phyloP scores from a whole-genome alignment of 352 stramenopile species.

The Aphanomyces invadans region DNA sequence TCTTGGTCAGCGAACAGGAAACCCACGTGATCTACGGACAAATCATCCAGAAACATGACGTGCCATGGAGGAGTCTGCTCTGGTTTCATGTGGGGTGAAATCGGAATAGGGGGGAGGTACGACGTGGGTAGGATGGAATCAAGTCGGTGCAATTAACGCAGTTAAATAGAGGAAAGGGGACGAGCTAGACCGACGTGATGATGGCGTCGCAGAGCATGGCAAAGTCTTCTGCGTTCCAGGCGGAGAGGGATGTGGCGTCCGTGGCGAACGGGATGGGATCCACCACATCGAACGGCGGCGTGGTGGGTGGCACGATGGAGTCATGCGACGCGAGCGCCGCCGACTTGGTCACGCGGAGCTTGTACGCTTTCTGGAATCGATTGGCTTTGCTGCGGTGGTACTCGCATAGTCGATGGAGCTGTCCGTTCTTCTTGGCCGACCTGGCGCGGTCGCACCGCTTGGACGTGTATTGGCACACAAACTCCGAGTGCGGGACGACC shows the following conservation, averaged over 20 bases:
- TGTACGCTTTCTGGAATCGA: slow-evolving; percentile 48
- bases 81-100: too few species aligned
- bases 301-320: not conserved
- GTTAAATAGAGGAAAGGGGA: not conserved
- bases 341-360: not conserved
- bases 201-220: slow-evolving; percentile 8
- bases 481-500: not conserved
- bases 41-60: too few species aligned
- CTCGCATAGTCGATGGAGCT: slow-evolving; percentile 61
- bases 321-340: not conserved
- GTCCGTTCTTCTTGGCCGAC: slow-evolving; percentile 56
- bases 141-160: not conserved
- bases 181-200: not conserved
- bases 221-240: not conserved
- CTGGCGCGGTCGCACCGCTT: slow-evolving; percentile 52
- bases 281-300: not conserved
- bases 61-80: too few species aligned
- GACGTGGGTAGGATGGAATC: not conserved
- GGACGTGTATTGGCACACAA: slow-evolving; percentile 52
- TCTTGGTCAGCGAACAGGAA: not conserved
- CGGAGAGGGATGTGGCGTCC: not conserved
- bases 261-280: slow-evolving; percentile 2
- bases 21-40: too few species aligned
- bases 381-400: slow-evolving; percentile 63
- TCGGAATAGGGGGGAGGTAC: too few species aligned